A percentile compares a stretch with the other conserved stretches of the same genome.
Evolutionary conservation across 1,284 basidiomycete genomes (phyloP).

Genomic region (Ceratobasidium sp.): DNA sequence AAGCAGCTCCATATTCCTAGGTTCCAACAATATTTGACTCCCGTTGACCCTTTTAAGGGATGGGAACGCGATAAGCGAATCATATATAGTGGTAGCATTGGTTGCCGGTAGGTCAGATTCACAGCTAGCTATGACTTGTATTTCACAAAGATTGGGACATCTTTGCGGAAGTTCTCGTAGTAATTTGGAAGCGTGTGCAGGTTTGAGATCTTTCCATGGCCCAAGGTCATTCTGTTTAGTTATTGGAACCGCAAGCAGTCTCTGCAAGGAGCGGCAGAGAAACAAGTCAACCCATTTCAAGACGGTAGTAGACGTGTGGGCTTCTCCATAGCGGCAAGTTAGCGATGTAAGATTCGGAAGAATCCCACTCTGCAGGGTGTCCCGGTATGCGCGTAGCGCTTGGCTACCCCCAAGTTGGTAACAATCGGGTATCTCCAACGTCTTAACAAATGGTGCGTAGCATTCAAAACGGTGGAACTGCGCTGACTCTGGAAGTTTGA

Average conservation of each 20-base stretch:
- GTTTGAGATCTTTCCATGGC: not conserved
- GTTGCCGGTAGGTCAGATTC: not conserved
- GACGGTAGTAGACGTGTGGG: not conserved
- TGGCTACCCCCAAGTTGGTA: constrained; percentile 9
- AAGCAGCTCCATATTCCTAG: constrained; percentile 9
- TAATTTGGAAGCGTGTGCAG: not conserved
- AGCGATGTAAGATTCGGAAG: constrained; percentile 20
- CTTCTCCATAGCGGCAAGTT: constrained; percentile 4
- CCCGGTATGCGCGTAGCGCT: not conserved
- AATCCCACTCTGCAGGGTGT: not conserved
- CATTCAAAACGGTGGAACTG: constrained; percentile 14
- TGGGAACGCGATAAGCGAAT: not conserved
- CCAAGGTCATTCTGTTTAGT: not conserved
- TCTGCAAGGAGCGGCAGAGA: constrained; percentile 3
- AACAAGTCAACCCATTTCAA: constrained; percentile 12
- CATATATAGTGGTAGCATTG: not conserved
- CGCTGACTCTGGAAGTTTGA: constrained; percentile 2
- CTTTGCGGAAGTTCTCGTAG: not conserved
- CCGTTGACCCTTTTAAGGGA: constrained; percentile 5
- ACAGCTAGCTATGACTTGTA: not conserved
- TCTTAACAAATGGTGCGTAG: constrained; percentile 21
- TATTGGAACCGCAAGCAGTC: not conserved
- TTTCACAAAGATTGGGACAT: constrained; percentile 21
- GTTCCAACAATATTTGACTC: not conserved
- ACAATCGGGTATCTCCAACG: constrained; percentile 15